phyloP scores from a whole-genome alignment of 345 rosid species.

The Geranium rotundifolium region DNA sequence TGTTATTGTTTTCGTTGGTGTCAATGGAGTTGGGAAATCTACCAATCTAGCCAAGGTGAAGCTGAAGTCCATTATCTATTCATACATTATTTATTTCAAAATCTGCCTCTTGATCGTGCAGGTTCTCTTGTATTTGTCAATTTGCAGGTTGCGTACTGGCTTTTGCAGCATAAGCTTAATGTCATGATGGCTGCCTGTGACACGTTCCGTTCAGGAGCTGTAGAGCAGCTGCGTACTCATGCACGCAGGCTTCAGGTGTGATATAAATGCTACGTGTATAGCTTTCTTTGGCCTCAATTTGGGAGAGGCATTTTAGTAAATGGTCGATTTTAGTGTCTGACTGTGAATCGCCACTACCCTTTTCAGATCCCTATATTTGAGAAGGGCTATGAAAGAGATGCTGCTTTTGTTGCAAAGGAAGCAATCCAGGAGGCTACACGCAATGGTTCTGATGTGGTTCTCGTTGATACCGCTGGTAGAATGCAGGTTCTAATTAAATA shows the following conservation, averaged over 20 bases:
- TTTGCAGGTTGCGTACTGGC: conserved; percentile 92
- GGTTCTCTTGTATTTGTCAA: conserved; percentile 5
- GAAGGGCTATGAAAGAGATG: conserved; percentile 98
- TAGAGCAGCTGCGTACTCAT: conserved; percentile 93
- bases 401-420: conserved; percentile 95
- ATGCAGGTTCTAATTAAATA: conserved; percentile 51
- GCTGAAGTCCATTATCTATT: background rate
- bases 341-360: background rate
- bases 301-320: background rate
- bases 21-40: conserved; percentile 97
- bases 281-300: background rate
- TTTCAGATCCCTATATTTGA: conserved; percentile 86
- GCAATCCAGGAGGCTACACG: conserved; percentile 87
- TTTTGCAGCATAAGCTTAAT: conserved; percentile 73
- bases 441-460: conserved; percentile 87
- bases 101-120: conserved; percentile 1
- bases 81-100: background rate
- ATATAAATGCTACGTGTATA: background rate
- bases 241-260: conserved; percentile 93
- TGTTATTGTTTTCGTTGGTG: conserved; percentile 94
- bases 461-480: conserved; percentile 98
- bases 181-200: conserved; percentile 99
- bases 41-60: conserved; percentile 86
- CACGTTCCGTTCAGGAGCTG: conserved; percentile 98
- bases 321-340: background rate